phyloP scores from a whole-genome alignment of 1,284 basidiomycete genomes.

The Rhodotorula sp. region DNA sequence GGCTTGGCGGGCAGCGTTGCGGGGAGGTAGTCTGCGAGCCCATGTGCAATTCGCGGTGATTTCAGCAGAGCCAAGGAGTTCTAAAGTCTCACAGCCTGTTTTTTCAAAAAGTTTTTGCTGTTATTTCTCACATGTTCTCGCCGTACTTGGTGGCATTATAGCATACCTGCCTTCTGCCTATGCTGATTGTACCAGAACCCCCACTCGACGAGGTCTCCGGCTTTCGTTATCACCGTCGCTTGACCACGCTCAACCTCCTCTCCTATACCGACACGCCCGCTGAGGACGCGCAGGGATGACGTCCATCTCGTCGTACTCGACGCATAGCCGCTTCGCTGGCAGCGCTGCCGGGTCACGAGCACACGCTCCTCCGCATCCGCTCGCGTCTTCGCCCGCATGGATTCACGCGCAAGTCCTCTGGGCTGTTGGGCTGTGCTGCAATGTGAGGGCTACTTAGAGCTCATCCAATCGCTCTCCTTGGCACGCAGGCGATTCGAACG shows the following conservation, averaged over 20 bases:
- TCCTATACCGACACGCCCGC: not conserved
- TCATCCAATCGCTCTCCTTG: no score
- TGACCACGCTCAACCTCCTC: not conserved
- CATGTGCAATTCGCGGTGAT: not conserved
- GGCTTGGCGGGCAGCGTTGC: not conserved
- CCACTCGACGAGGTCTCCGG: no score
- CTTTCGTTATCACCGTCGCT: no score
- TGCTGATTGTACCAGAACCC: no score
- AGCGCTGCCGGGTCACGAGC: constrained; percentile 3
- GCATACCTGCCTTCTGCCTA: no score
- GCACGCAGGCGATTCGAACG: constrained; percentile 72
- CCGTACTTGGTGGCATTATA: no score
- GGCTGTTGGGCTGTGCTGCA: no score
- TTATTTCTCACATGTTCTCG: no score
- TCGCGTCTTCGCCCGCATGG: constrained; percentile 21
- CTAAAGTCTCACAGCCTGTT: not conserved
- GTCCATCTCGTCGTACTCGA: constrained; percentile 6
- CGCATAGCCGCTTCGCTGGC: constrained; percentile 2
- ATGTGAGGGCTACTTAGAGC: no score
- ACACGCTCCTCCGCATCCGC: constrained; percentile 9
- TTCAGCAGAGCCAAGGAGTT: not conserved
- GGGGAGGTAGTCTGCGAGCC: not conserved
- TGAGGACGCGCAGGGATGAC: not conserved
- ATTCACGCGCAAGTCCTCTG: constrained; percentile 26
- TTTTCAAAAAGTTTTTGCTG: not conserved